Percentiles rank a stretch among this genome's conserved stretches.
phyloP scores from a whole-genome alignment of 2,329 filamentous ascomycete genomes.

The Cercospora citrullina region DNA sequence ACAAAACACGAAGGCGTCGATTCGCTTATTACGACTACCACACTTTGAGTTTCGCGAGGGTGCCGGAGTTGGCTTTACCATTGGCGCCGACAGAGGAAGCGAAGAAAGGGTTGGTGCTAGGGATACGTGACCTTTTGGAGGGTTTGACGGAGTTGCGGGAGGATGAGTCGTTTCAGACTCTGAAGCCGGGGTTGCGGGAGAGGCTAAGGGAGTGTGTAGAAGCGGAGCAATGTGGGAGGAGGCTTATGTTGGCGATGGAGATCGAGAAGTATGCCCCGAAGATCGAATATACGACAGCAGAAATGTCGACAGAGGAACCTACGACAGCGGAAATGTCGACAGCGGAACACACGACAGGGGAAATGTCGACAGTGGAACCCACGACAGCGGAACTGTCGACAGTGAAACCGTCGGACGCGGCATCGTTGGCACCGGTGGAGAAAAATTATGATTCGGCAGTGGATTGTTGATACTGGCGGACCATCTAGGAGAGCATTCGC shows the following conservation, averaged over 20 bases:
- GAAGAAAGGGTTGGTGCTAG: background rate
- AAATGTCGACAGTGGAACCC: too few species aligned
- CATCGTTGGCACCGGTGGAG: background rate
- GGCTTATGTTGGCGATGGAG: background rate
- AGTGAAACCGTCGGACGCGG: background rate
- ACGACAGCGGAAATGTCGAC: too few species aligned
- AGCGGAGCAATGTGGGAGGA: background rate
- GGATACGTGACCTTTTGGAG: background rate
- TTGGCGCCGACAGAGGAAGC: background rate
- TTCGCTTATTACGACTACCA: background rate
- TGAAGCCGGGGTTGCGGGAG: background rate
- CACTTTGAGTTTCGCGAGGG: background rate
- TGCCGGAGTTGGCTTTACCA: background rate
- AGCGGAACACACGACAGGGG: too few species aligned
- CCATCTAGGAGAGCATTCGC: background rate
- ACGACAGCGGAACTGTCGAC: background rate
- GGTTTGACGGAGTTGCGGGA: background rate
- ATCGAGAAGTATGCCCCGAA: background rate
- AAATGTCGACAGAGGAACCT: too few species aligned
- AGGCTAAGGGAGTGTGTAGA: background rate
- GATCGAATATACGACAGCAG: too few species aligned
- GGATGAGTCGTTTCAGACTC: background rate
- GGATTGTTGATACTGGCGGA: background rate
- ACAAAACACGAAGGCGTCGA: background rate
- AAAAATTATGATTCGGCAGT: background rate